These are phyloP conservation scores for Pseudogymnoascus sp. DNA, from an alignment of 2,329 filamentous ascomycete genomes.

Conservation along the genomic window DNA sequence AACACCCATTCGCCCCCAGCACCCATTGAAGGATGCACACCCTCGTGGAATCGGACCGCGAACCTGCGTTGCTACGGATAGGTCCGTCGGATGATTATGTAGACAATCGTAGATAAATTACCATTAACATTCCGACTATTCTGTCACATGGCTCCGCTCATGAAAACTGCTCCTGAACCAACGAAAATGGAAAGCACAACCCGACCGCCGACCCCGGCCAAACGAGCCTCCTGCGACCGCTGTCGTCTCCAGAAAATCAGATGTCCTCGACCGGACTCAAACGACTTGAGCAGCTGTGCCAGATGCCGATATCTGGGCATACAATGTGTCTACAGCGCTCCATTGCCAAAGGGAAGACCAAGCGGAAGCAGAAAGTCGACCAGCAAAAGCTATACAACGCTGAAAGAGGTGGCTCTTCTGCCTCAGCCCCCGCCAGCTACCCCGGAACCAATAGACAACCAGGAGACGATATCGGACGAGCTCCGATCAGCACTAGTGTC, in stretches of 20 bases:
- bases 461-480: conserved; percentile 11
- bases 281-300: conserved; percentile 11
- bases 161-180: not conserved
- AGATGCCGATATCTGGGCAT: conserved; percentile 12
- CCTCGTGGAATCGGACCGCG: not conserved
- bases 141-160: conserved; percentile 11
- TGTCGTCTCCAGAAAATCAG: conserved; percentile 12
- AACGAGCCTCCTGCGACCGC: conserved; percentile 12
- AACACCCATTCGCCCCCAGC: not conserved
- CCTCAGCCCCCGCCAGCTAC: conserved; percentile 11
- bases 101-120: conserved; percentile 10
- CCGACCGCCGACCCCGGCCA: conserved; percentile 11
- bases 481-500: conserved; percentile 11
- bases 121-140: conserved; percentile 12
- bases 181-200: conserved; percentile 12
- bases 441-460: conserved; percentile 12
- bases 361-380: conserved; percentile 11
- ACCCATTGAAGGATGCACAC: not conserved
- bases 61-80: conserved; percentile 6
- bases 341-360: conserved; percentile 12
- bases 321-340: conserved; percentile 12
- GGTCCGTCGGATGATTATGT: conserved; percentile 8
- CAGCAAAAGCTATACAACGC: conserved; percentile 8
- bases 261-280: conserved; percentile 9
- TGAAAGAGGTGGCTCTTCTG: conserved; percentile 10